Evolutionary conservation across 1,284 basidiomycete genomes (phyloP).

Genomic region (Papiliotrema flavescens): DNA sequence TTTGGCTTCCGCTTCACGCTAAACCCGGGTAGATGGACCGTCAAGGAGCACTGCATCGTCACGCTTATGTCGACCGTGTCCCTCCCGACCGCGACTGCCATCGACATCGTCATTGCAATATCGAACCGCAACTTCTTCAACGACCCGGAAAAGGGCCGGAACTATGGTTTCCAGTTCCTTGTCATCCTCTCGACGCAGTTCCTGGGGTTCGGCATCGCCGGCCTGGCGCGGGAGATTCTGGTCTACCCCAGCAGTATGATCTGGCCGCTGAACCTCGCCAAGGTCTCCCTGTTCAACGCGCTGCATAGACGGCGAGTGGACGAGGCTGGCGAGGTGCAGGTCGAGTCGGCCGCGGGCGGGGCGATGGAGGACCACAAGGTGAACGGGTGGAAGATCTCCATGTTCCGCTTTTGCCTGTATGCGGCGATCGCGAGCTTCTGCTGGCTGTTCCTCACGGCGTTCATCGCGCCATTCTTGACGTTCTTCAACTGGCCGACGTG

Average conservation of each 20-base stretch:
- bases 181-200: slow-evolving; percentile 58
- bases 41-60: slow-evolving; percentile 23
- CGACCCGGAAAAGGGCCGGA: slow-evolving; percentile 38
- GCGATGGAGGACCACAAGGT: slow-evolving; percentile 5
- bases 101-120: slow-evolving; percentile 48
- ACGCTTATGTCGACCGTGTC: slow-evolving; percentile 4
- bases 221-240: slow-evolving; percentile 28
- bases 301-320: slow-evolving; percentile 32
- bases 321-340: slow-evolving; percentile 1
- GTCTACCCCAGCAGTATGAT: slow-evolving; percentile 50
- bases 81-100: slow-evolving; percentile 56
- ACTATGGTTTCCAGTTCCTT: slow-evolving; percentile 27
- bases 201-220: slow-evolving; percentile 52
- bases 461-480: slow-evolving; percentile 47
- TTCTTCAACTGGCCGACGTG: slow-evolving; percentile 61
- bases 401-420: slow-evolving; percentile 15
- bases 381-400: slow-evolving; percentile 17
- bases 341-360: background rate
- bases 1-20: slow-evolving; percentile 10
- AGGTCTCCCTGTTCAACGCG: slow-evolving; percentile 50
- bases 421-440: slow-evolving; percentile 9
- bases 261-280: slow-evolving; percentile 61
- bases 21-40: slow-evolving; percentile 22
- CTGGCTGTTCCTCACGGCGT: slow-evolving; percentile 18
- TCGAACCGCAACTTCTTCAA: slow-evolving; percentile 56